Base-by-base conservation (phyloP, 768 basidiomycete species). In the Rhodotorula diobovata region DNA sequence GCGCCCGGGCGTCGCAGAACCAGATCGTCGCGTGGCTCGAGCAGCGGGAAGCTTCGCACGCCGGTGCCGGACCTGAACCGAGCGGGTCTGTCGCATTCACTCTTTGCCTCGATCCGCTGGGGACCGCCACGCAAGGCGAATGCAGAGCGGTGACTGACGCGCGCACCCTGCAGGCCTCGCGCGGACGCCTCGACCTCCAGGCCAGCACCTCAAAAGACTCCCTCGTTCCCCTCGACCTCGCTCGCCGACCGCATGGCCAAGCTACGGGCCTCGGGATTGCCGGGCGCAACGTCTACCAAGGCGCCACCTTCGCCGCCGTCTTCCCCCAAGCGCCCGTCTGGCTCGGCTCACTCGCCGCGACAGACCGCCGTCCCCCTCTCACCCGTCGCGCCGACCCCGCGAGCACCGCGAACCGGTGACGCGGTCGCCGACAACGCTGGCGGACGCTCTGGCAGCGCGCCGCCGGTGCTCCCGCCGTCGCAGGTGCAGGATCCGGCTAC, bases 401-500 rank as follows among this genome's bases (percentile, higher is more conserved):
- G 28, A 0, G 30, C 48, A 12, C 48, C 48, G 21, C 48, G 23
- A 8, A 34, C 14, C 2, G 32, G 46, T 18, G 63, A 66, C 25
- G 60, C 57, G 3, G 68, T 58, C 14, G 72, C 63, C n/a, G 72
- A 74, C 32, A 34, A 62, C 4, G 68, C 58, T 0, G 46, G 12
- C 11, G 57, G 46, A 28, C 34, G 72, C 8, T 59, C 63, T 0
- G 72, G 72, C 0, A 74, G 72, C 28, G 68, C 72, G 6, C 72
- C 72, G 20, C 65, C 72, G 0, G 41, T 46, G 2, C 21, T 65
- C 21, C 59, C 67, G 25, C 56, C 41, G 18, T 55, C 62, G 39
- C 41, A 46, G 16, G 67, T 60, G 21, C 67, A 63, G 54, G 46
- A 55, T 2, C n/a, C 53, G 25, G 65, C 64, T 16, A 56, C 35